Evolutionary conservation across 768 basidiomycete species (phyloP), one percentile per base, ranked within the genome.

Genomic region (Naganishia randhawae): DNA sequence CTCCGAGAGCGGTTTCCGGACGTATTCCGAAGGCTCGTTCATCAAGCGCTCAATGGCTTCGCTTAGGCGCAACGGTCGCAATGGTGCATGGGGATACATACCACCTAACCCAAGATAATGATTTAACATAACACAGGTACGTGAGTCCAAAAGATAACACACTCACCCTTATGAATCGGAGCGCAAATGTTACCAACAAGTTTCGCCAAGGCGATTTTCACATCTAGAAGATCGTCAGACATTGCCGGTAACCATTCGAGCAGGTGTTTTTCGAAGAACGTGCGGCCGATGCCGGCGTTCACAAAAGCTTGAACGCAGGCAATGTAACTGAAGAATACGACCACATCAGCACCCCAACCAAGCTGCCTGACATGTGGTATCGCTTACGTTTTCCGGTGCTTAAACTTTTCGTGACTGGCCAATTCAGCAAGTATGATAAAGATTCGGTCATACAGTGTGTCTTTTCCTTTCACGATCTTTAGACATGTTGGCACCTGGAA

Each of bases 181-280:
- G 66, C 74, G 27, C 78, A 80, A 1, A 81, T 72, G 29, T 74
- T 70, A 2, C 85, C 85, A 48, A 87, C 80, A 52, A 91, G 84
- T 55, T 92, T 85, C n/a, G 93, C 88, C 2, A 92, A 84, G 8
- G 87, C 89, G 66, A 96, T 91, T 52, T 92, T 85, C 37, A 96
- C 92, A 69, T 91, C 92, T 61, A 89, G 83, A 14, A 95, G 86
- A 39, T 97, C 94, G 35, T 82, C 75, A 5, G 85, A 84, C 48
- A 94, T 82, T 50, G 76, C 73, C 31, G 82, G 78, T 22, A 94
- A 78, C n/a, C 82, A 80, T 66, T 82, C 77, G 81, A 90, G 85
- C 69, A 86, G 78, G 63, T 79, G 73, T 39, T 74, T 70, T 42
- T 80, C 79, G 52, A 85, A 71, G 76, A 79, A 71, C 82, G 83